Conservation (phyloP, 768 basidiomycete genomes). For the Tulasnella sp. region DNA sequence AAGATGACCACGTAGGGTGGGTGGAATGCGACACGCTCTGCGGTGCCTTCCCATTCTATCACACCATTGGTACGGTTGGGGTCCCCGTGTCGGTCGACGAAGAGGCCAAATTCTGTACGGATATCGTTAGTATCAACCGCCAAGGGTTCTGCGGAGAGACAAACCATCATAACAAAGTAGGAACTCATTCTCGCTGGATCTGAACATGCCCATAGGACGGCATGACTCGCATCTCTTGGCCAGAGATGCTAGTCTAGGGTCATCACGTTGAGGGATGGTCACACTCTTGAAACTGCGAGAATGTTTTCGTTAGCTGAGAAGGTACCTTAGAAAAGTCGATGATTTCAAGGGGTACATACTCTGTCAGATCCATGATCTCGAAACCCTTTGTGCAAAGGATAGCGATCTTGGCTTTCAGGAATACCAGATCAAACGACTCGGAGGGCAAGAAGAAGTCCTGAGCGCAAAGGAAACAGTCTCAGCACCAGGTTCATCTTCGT, state of each 20-base stretch:
- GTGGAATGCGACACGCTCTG: conserved; percentile 81
- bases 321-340: no score
- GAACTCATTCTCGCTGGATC: conserved; percentile 78
- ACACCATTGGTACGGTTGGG: conserved; percentile 58
- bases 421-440: conserved; percentile 82
- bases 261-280: conserved; percentile 78
- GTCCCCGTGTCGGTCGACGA: conserved; percentile 85
- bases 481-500: background rate
- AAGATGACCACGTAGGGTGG: conserved; percentile 82
- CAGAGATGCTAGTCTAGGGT: conserved; percentile 50
- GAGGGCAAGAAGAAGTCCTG: conserved; percentile 87
- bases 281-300: conserved; percentile 65
- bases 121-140: no score
- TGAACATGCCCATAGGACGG: conserved; percentile 82
- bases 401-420: conserved; percentile 87
- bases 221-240: conserved; percentile 74
- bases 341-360: conserved; percentile 43
- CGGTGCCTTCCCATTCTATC: conserved; percentile 92
- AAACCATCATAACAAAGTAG: conserved; percentile 79
- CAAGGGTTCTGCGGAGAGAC: conserved; percentile 22
- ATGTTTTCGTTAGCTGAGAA: background rate
- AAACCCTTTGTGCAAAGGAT: conserved; percentile 91
- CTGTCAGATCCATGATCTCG: conserved; percentile 92
- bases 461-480: background rate
- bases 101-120: conserved; percentile 72